Evolutionary conservation across 305 asterid species (phyloP).

Genomic region (Solanum hybrid): DNA sequence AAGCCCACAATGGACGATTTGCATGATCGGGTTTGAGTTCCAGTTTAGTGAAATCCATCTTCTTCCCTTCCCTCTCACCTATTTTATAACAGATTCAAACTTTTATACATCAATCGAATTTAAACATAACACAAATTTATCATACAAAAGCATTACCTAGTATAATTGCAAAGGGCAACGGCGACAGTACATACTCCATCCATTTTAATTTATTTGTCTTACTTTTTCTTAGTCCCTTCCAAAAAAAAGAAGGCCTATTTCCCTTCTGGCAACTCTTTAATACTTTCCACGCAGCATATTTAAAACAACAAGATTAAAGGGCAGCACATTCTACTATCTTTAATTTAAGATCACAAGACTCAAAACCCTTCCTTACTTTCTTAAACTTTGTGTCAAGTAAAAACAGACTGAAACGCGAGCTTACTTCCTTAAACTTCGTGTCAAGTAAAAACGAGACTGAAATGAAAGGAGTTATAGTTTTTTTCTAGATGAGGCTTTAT

Average conservation of each 20-base stretch:
- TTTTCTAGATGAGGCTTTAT: background rate
- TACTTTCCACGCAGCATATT: background rate
- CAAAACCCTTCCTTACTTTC: background rate
- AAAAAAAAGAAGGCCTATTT: background rate
- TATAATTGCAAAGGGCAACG: background rate
- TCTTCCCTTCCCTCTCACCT: constrained; percentile 50
- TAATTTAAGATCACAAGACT: background rate
- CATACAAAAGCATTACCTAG: background rate
- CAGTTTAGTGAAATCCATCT: constrained; percentile 62
- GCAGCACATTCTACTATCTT: background rate
- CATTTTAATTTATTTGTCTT: background rate
- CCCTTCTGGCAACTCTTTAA: background rate
- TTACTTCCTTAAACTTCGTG: background rate
- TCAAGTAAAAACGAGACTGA: background rate
- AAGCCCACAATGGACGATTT: constrained; percentile 80
- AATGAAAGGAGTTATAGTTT: background rate
- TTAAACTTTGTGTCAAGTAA: background rate
- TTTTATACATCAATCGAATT: background rate
- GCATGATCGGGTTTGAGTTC: constrained; percentile 73
- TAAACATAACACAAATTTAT: background rate
- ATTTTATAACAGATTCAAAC: background rate
- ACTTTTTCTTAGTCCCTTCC: background rate
- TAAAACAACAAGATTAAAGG: background rate
- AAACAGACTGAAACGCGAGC: background rate
- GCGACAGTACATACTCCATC: background rate